Evolutionary conservation across 257 asterid species (phyloP).

Genomic region (Solanum lignicaule): DNA sequence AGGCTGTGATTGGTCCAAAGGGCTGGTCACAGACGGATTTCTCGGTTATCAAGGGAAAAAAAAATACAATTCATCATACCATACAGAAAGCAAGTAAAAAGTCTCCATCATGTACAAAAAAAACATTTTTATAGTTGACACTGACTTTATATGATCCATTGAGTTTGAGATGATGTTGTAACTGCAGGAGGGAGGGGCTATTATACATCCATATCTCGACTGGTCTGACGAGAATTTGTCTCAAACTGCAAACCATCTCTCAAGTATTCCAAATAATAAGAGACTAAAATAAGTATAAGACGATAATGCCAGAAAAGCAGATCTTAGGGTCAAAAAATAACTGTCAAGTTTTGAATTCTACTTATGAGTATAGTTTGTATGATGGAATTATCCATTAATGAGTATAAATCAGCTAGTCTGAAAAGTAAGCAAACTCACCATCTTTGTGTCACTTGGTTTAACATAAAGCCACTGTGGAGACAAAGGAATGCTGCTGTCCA

Average conservation of each 20-base stretch:
- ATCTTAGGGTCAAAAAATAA: neutral
- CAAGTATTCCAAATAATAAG: neutral
- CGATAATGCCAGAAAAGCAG: neutral
- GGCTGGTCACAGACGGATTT: too few species aligned
- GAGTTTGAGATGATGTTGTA: neutral
- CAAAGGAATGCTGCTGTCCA: constrained; percentile 77
- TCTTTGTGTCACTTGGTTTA: constrained; percentile 68
- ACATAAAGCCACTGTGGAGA: constrained; percentile 97
- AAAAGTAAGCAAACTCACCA: constrained; percentile 27
- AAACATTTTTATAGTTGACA: neutral
- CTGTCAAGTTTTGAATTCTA: neutral
- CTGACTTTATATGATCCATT: neutral
- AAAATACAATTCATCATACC: neutral
- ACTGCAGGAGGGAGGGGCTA: neutral
- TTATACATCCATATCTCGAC: neutral
- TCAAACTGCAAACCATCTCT: neutral
- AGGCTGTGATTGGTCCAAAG: too few species aligned
- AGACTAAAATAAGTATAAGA: neutral
- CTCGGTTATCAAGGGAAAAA: too few species aligned
- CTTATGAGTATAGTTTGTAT: neutral
- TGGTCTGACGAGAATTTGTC: neutral
- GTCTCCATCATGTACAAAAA: neutral
- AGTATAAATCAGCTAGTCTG: neutral
- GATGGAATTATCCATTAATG: neutral
- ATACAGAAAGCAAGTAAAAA: neutral